Conservation (phyloP, 2,329 filamentous ascomycete species). For the Alternaria triticimaculans region DNA sequence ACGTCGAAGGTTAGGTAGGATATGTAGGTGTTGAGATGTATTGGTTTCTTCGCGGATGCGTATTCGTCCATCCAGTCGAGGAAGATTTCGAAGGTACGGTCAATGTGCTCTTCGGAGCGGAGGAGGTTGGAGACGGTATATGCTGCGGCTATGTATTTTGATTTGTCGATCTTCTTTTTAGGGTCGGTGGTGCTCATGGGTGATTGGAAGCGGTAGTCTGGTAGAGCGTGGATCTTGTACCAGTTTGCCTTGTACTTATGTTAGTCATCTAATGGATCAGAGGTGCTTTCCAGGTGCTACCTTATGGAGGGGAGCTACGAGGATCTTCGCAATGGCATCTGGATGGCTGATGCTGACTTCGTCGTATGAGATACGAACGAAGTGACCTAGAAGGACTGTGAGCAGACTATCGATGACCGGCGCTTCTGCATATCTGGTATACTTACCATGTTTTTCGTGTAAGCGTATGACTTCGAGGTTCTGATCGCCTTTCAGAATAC, state of each 20-base stretch:
- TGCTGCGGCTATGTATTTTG: constrained; percentile 18
- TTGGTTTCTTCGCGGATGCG: not conserved
- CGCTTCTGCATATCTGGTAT: not conserved
- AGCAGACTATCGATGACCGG: not conserved
- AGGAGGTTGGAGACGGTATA: constrained; percentile 40
- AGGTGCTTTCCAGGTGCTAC: constrained; percentile 14
- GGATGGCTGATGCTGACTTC: constrained; percentile 56
- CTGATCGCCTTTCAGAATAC: constrained; percentile 48
- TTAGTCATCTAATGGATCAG: not conserved
- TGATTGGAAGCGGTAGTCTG: constrained; percentile 51
- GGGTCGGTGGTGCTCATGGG: constrained; percentile 51
- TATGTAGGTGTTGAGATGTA: constrained; percentile 46
- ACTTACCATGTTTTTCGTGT: constrained; percentile 46
- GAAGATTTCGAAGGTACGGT: constrained; percentile 18
- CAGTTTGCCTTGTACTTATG: constrained; percentile 27
- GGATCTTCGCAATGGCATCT: constrained; percentile 49
- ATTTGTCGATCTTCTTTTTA: constrained; percentile 39
- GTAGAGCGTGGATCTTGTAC: constrained; percentile 48
- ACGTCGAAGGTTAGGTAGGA: constrained; percentile 52
- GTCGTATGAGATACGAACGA: constrained; percentile 54
- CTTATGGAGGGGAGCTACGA: constrained; percentile 44
- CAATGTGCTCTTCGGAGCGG: constrained; percentile 29
- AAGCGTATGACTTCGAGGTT: constrained; percentile 47
- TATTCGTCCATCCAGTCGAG: not conserved
- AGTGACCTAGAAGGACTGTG: constrained; percentile 34